A percentile compares a stretch with the other conserved stretches of the same genome.
Conservation (phyloP, 768 basidiomycete genomes). For the Austroboletus eburneus region DNA sequence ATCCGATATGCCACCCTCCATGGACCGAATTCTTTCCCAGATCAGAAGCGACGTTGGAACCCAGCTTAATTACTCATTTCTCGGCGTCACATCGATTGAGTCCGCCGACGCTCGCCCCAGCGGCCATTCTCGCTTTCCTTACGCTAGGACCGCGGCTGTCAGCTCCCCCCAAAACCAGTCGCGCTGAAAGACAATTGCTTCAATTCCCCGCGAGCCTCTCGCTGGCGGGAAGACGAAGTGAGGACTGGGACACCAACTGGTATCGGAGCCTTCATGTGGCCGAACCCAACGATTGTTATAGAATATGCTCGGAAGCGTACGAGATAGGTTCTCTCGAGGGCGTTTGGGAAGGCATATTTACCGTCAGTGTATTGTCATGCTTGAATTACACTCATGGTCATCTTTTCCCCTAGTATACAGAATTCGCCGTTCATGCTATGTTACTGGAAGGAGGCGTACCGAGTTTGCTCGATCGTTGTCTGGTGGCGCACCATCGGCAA, state of each 20-base stretch:
- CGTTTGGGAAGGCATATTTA: constrained; percentile 77
- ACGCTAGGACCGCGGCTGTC: constrained; percentile 39
- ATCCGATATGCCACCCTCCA: constrained; percentile 50
- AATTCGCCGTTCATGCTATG: constrained; percentile 80
- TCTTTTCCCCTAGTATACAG: constrained; percentile 53
- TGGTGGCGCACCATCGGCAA: constrained; percentile 81
- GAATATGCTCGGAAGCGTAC: constrained; percentile 44
- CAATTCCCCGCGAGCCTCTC: constrained; percentile 13
- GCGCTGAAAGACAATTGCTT: constrained; percentile 4
- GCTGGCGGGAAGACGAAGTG: constrained; percentile 26
- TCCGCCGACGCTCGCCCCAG: constrained; percentile 60
- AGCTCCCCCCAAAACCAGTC: neutral
- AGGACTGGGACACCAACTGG: constrained; percentile 74
- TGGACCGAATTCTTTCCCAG: constrained; percentile 56
- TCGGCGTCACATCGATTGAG: constrained; percentile 42
- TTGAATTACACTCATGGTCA: neutral
- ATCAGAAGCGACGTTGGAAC: constrained; percentile 17
- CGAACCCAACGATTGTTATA: constrained; percentile 24
- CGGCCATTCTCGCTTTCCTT: constrained; percentile 70
- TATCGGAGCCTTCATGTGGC: constrained; percentile 46
- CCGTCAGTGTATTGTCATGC: constrained; percentile 41
- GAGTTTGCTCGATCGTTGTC: constrained; percentile 61
- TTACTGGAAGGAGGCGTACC: constrained; percentile 70
- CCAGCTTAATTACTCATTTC: constrained; percentile 37
- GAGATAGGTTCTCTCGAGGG: constrained; percentile 69